Base-by-base conservation (phyloP, 495 filamentous ascomycete species). In the Oleoguttula mirabilis region DNA sequence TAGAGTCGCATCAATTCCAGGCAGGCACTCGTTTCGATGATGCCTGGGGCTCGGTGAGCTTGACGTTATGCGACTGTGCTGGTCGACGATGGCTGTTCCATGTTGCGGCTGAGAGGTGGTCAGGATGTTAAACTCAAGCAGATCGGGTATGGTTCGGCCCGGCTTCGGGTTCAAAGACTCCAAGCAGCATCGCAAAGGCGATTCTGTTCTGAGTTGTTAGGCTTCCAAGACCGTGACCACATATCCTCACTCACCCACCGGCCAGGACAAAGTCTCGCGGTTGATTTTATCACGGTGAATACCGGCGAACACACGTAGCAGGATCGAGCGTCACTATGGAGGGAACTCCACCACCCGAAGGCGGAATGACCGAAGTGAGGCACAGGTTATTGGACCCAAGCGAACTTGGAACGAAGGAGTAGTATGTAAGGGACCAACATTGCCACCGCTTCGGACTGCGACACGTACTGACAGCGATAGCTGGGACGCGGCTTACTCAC, bases 401-500 rank as follows among this genome's bases (percentile, higher is more conserved):
- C 16, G 64, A 70, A 41, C 68, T 84, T 8, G 79, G 79, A 23
- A 81, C 77, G 27, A 82, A 77, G 60, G 68, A 78, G 60, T 82
- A 84, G 77, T 80, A 59, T 28, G 72, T 63, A 32, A 6, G 31
- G 7, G 6, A 21, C 28, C 16, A 27, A 22, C 34, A 19, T 24
- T 35, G 20, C 32, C 25, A 22, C 17, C 21, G 22, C 30, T 19
- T 39, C 28, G 27, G 12, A 11, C 12, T 33, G 12, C n/a, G 19
- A 36, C 20, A 16, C 16, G 6, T 20, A 20, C 4, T 4, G 23
- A 19, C 44, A 11, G 27, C 19, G 5, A 47, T 43, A 83, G 79
- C 65, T 85, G 80, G 80, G 80, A 85, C 55, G 51, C 51, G 21
- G 65, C 79, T 53, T 85, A 85, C 67, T 56, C 60, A 0, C 53